phyloP scores from a whole-genome alignment of 148 eudicot species.

The Amaranthus palmeri region DNA sequence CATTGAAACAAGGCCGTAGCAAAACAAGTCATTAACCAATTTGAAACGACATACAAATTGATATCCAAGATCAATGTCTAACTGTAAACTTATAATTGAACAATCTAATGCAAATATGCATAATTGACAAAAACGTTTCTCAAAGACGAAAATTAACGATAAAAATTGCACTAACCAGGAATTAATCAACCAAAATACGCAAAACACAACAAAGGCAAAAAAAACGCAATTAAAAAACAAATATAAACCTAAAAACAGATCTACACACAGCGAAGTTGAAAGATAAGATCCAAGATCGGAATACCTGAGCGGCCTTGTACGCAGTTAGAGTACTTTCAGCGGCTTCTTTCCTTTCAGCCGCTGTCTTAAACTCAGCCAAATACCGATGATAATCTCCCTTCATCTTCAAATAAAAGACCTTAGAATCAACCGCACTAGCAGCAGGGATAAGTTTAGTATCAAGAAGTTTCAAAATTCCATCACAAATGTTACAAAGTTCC shows the following conservation, averaged over 20 bases:
- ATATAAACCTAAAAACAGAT: background rate
- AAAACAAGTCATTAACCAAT: too few relatives aligned
- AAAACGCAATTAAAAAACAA: background rate
- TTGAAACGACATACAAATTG: too few relatives aligned
- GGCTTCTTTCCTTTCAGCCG: constrained; percentile 60
- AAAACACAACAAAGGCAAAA: background rate
- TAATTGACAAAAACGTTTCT: too few relatives aligned
- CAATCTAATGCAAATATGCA: too few relatives aligned
- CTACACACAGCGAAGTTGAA: background rate
- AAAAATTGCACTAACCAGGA: too few relatives aligned
- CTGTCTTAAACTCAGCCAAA: constrained; percentile 71
- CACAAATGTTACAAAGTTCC: constrained; percentile 52
- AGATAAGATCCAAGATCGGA: background rate
- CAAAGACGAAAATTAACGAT: too few relatives aligned
- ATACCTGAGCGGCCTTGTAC: constrained; percentile 69
- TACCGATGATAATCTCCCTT: constrained; percentile 73
- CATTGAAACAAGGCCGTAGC: too few relatives aligned
- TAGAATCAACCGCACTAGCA: constrained; percentile 49
- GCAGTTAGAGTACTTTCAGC: constrained; percentile 76
- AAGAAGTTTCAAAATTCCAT: constrained; percentile 50
- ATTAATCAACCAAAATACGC: background rate
- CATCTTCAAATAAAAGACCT: constrained; percentile 71
- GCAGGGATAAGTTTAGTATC: constrained; percentile 48
- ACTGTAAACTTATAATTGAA: too few relatives aligned
- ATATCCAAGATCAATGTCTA: too few relatives aligned